A percentile compares a stretch with the other conserved stretches of the same genome.
phyloP scores from a whole-genome alignment of 768 basidiomycete genomes.

The Tylopilus cervinicoccineus region DNA sequence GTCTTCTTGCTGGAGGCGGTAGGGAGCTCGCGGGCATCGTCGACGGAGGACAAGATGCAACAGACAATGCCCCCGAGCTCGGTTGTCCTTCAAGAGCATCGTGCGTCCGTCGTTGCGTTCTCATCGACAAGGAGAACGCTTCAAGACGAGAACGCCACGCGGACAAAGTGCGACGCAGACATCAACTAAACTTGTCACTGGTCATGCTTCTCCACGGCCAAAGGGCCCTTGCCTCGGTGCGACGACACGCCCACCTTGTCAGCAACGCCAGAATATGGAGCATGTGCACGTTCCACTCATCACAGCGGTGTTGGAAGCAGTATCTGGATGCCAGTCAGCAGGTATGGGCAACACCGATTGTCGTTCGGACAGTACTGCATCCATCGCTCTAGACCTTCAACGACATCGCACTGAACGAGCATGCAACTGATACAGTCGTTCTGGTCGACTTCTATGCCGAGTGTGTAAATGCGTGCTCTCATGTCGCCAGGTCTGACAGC shows the following conservation, averaged over 20 bases:
- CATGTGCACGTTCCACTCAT: constrained; percentile 38
- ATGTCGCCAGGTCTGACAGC: constrained; percentile 1
- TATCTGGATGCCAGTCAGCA: constrained; percentile 44
- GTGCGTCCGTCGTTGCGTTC: too few relatives aligned
- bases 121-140: too few relatives aligned
- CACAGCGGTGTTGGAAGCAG: constrained; percentile 30
- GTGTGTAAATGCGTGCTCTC: constrained; percentile 39
- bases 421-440: constrained; percentile 48
- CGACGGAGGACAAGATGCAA: neutral
- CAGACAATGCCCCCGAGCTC: too few relatives aligned
- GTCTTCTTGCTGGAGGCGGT: constrained; percentile 50
- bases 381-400: constrained; percentile 32
- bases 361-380: neutral
- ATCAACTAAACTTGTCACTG: neutral
- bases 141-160: too few relatives aligned
- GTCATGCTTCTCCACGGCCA: constrained; percentile 16
- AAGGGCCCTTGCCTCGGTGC: constrained; percentile 1
- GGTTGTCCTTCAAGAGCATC: too few relatives aligned
- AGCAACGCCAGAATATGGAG: constrained; percentile 22
- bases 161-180: neutral
- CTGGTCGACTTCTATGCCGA: constrained; percentile 81
- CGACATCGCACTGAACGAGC: constrained; percentile 26
- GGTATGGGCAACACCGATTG: constrained; percentile 29
- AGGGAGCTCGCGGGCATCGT: constrained; percentile 40
- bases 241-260: constrained; percentile 3